Base-by-base conservation (phyloP, 2,329 filamentous ascomycete species). In the Aspergillus tanneri region DNA sequence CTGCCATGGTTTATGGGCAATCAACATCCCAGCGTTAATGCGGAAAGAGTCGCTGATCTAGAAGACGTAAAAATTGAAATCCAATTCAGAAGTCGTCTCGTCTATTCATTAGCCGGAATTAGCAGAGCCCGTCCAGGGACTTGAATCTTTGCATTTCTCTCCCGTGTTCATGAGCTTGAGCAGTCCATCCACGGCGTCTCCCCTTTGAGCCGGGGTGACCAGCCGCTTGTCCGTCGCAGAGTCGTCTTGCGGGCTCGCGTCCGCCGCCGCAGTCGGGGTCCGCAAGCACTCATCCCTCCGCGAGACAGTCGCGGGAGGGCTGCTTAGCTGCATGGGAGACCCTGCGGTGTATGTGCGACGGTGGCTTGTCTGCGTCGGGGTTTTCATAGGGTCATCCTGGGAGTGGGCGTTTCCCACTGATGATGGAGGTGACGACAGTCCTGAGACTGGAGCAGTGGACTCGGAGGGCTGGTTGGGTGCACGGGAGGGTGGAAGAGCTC, bases 111-210 rank as follows among this genome's bases (percentile, higher is more conserved):
- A 42, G 18, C 16, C 37, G 14, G 22, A 37, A 37, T 49, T 49
- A 12, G 12, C 30, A 4, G 30, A 65, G 23, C 54, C 55, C 46
- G 45, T 57, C 58, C 60, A 62, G 6, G 54, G 36, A 34, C 62
- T 60, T 7, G 54, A 44, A n/a, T 46, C 57, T 24, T 64, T 58
- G 23, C 57, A 58, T 37, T 60, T 54, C 23, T 61, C 61, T 8
- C 61, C 56, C 19, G 67, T 71, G 18, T 62, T 65, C 69, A 71
- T 72, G 10, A 72, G 57, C 49, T 70, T 70, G 25, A 72, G 53
- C 23, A 72, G 47, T 19, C 69, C 69, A 47, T 72, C 68, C 4
- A 70, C 63, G 1, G 69, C 69, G 32, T 69, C 67, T 12, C 68
- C 69, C 28, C 61, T 53, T 40, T 71, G 65, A 27, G 64, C 63